phyloP scores from a whole-genome alignment of 2,329 filamentous ascomycete species.

The Trichoderma guizhouense region DNA sequence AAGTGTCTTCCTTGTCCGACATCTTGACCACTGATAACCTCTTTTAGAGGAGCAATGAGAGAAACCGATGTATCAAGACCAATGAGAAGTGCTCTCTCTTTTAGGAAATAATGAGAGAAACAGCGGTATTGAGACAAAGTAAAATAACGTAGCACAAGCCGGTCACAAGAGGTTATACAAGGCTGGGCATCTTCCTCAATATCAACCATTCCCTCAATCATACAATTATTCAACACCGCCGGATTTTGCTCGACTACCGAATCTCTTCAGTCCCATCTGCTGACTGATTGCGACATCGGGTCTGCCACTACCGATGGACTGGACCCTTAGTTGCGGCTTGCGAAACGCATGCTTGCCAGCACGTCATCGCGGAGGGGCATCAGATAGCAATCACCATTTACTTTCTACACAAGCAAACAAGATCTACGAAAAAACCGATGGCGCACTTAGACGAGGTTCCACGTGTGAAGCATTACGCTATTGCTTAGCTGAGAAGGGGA shows the following conservation, averaged over 20 bases:
- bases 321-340: constrained; percentile 1
- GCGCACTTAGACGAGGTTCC: background rate
- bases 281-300: constrained; percentile 15
- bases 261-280: background rate
- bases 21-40: background rate
- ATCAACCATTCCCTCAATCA: constrained; percentile 4
- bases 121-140: background rate
- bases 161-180: background rate
- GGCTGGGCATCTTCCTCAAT: background rate
- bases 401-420: background rate
- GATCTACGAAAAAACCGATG: background rate
- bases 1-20: constrained; percentile 5
- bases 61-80: background rate
- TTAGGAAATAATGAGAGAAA: background rate
- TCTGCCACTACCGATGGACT: background rate
- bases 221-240: background rate
- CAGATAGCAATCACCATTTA: background rate
- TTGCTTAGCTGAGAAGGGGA: background rate
- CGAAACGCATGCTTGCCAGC: constrained; percentile 18
- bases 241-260: background rate
- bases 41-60: background rate
- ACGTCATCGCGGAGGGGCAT: constrained; percentile 11
- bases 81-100: background rate
- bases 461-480: background rate
- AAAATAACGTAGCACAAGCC: background rate